Conservation (phyloP, 2,329 filamentous ascomycete species). For the Neofusicoccum kwambonambiense region DNA sequence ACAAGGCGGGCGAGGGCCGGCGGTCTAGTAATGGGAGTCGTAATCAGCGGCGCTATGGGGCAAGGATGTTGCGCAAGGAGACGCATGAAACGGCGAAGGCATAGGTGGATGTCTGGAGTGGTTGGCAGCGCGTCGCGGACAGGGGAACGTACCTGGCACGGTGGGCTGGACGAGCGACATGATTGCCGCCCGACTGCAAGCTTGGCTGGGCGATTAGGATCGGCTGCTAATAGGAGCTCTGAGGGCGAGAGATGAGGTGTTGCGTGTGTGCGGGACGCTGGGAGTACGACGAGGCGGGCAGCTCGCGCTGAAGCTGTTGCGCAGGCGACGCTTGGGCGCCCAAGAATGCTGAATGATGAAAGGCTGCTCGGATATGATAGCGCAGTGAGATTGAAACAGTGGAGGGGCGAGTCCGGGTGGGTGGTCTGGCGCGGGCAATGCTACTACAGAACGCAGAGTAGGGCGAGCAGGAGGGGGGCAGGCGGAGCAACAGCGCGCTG, state of each 20-base stretch:
- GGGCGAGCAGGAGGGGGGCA: neutral
- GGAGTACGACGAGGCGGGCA: neutral
- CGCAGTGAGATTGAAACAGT: constrained; percentile 10
- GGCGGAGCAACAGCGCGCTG: neutral
- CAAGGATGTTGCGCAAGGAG: constrained; percentile 24
- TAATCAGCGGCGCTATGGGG: constrained; percentile 25
- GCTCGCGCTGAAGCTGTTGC: constrained; percentile 1
- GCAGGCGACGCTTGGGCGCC: constrained; percentile 16
- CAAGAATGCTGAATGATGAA: constrained; percentile 16
- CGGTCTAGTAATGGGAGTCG: constrained; percentile 30
- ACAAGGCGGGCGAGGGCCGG: constrained; percentile 55
- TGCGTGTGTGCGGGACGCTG: constrained; percentile 8
- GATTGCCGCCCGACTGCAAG: constrained; percentile 26
- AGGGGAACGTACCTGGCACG: constrained; percentile 41
- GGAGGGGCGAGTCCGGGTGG: neutral
- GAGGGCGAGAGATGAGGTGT: constrained; percentile 8
- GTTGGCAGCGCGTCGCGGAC: constrained; percentile 20
- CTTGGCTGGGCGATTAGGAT: constrained; percentile 5
- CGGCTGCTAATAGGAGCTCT: constrained; percentile 5
- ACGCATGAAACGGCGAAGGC: constrained; percentile 18
- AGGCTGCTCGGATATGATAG: constrained; percentile 16
- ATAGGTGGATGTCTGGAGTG: constrained; percentile 12
- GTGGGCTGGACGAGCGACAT: constrained; percentile 43
- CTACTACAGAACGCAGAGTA: neutral
- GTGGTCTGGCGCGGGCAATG: neutral